Percentiles rank a stretch among this genome's conserved stretches.
phyloP scores from a whole-genome alignment of 2,329 filamentous ascomycete genomes.

The Volutella citrinella region DNA sequence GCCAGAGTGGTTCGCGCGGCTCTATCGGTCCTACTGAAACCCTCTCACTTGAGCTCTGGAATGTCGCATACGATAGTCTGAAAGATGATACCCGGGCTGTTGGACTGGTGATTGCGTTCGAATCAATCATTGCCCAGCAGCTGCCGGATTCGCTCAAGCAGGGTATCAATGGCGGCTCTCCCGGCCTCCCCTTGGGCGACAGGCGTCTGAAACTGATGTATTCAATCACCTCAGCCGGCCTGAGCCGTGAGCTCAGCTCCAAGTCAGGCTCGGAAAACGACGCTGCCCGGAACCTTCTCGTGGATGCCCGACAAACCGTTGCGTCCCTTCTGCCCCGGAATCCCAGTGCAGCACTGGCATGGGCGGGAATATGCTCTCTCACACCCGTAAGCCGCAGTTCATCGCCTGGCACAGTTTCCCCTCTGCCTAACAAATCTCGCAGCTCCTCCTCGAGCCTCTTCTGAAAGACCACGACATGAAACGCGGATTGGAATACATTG shows the following conservation, averaged over 20 bases:
- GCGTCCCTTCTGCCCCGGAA: conserved; percentile 23
- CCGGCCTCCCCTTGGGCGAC: conserved; percentile 20
- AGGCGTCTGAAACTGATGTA: conserved; percentile 27
- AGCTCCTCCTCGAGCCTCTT: conserved; percentile 36
- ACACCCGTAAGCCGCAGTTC: conserved; percentile 37
- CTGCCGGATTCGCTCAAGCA: conserved; percentile 31
- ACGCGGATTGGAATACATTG: conserved; percentile 29
- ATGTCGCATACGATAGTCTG: conserved; percentile 31
- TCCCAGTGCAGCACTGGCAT: conserved; percentile 30
- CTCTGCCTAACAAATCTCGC: not conserved
- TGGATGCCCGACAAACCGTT: conserved; percentile 25
- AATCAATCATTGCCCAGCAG: conserved; percentile 33
- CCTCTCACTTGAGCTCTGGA: conserved; percentile 31
- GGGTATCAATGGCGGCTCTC: conserved; percentile 24
- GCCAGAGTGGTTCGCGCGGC: conserved; percentile 10
- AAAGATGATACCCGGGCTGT: conserved; percentile 26
- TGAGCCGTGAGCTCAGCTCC: conserved; percentile 27
- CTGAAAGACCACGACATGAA: conserved; percentile 28
- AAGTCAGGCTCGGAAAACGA: conserved; percentile 27
- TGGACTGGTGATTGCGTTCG: conserved; percentile 33
- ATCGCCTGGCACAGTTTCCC: too few relatives aligned
- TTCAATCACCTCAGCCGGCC: conserved; percentile 27
- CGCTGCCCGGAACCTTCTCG: conserved; percentile 25
- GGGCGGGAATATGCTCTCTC: conserved; percentile 35
- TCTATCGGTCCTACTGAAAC: conserved; percentile 14